Percentiles rank a stretch among this genome's conserved stretches.
phyloP scores from a whole-genome alignment of 2,329 filamentous ascomycete genomes.

The Verticillium nubilum region DNA sequence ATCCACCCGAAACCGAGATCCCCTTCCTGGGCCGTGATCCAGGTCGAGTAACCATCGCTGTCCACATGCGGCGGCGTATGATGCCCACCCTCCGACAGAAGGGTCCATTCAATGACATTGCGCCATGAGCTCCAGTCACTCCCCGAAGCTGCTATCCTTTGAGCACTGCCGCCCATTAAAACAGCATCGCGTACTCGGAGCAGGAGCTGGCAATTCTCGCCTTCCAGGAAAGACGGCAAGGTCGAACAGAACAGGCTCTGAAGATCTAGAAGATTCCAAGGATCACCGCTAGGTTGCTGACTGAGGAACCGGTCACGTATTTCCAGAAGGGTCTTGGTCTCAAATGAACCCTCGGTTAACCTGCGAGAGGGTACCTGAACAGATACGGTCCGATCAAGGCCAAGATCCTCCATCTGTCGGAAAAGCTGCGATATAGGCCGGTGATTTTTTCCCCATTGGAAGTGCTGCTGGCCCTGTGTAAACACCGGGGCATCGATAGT shows the following conservation, averaged over 20 bases:
- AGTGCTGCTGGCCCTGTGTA: conserved; percentile 11
- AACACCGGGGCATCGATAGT: conserved; percentile 8
- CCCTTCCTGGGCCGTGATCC: conserved; percentile 24
- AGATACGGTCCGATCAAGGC: conserved; percentile 4
- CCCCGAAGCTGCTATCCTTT: conserved; percentile 13
- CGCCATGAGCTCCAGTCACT: conserved; percentile 25
- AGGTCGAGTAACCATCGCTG: conserved; percentile 24
- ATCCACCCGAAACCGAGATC: conserved; percentile 23
- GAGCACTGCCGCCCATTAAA: conserved; percentile 7
- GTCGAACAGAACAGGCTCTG: conserved; percentile 2
- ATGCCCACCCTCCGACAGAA: conserved; percentile 26
- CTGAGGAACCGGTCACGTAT: conserved; percentile 7
- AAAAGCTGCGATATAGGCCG: conserved; percentile 10
- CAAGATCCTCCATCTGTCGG: conserved; percentile 4
- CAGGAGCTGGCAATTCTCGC: conserved; percentile 8
- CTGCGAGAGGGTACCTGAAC: conserved; percentile 11
- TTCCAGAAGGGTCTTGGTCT: conserved; percentile 4
- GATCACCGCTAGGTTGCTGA: conserved; percentile 2
- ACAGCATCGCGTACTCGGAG: conserved; percentile 1
- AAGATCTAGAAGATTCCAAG: conserved; percentile 6
- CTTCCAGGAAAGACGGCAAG: conserved; percentile 3
- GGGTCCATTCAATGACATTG: conserved; percentile 24
- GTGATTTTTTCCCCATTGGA: conserved; percentile 6
- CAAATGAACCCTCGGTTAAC: conserved; percentile 3
- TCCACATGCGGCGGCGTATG: conserved; percentile 26